phyloP scores from a whole-genome alignment of 139 green algal genomes.

The Chlorella sp. region DNA sequence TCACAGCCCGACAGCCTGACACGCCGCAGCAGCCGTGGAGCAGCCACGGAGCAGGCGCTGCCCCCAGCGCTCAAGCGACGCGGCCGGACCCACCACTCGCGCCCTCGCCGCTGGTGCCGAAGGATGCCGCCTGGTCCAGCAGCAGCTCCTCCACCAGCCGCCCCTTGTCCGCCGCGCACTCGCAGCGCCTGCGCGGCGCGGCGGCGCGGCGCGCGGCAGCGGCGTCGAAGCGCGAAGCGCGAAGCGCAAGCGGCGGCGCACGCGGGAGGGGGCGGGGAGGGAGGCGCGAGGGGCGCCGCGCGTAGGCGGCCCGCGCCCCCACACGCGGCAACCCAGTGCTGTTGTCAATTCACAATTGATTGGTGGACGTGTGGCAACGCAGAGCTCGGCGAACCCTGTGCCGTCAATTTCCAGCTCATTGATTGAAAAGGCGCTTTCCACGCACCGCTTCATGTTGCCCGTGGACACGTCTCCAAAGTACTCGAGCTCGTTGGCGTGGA shows the following conservation, averaged over 20 bases:
- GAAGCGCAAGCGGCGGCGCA: not conserved
- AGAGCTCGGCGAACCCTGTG: too few relatives aligned
- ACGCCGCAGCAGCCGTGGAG: too few relatives aligned
- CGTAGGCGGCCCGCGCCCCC: too few relatives aligned
- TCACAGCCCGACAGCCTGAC: too few relatives aligned
- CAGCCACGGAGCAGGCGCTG: too few relatives aligned
- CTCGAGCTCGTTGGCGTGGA: constrained; percentile 65
- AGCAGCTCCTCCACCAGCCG: constrained; percentile 44
- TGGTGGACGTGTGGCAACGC: too few relatives aligned
- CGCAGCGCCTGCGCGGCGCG: constrained; percentile 5
- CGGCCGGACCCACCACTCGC: too few relatives aligned
- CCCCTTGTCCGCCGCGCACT: constrained; percentile 67
- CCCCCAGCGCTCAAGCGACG: too few relatives aligned
- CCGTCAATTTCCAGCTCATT: not conserved
- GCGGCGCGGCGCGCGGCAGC: too few relatives aligned
- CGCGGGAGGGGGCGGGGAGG: not conserved
- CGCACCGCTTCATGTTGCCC: constrained; percentile 45
- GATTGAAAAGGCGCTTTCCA: not conserved
- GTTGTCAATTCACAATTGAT: too few relatives aligned
- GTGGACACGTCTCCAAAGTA: constrained; percentile 41
- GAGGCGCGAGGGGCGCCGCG: not conserved
- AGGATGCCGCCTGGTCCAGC: constrained; percentile 14
- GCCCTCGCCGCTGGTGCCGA: constrained; percentile 3
- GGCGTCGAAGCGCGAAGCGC: too few relatives aligned
- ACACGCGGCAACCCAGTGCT: too few relatives aligned